Evolutionary conservation across 2,329 filamentous ascomycete species (phyloP).

Genomic region (Aspergillus brasiliensis): DNA sequence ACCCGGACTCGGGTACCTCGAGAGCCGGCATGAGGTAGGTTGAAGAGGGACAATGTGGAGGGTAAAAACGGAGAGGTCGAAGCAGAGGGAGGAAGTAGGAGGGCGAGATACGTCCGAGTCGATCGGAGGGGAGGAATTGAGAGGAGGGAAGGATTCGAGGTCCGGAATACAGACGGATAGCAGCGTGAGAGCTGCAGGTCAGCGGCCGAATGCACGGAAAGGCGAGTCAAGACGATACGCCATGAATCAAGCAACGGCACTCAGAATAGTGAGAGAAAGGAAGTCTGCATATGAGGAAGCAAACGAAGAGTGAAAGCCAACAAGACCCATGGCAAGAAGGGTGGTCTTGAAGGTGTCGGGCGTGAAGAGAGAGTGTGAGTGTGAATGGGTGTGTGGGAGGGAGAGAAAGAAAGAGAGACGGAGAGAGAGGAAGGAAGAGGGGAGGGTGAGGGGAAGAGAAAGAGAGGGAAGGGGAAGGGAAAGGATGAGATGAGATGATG

Average conservation of each 20-base stretch:
- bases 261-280: conserved; percentile 12
- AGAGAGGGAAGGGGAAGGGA: conserved; percentile 14
- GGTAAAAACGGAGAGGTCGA: conserved; percentile 5
- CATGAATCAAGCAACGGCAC: conserved; percentile 32
- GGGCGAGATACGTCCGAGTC: conserved; percentile 1
- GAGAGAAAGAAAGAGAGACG: conserved; percentile 19
- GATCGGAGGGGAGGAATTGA: conserved; percentile 17
- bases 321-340: conserved; percentile 25
- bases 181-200: conserved; percentile 43
- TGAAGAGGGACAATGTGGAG: conserved; percentile 8
- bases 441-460: conserved; percentile 25
- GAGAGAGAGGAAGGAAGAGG: conserved; percentile 26
- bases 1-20: conserved; percentile 41
- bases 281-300: conserved; percentile 22
- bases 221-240: conserved; percentile 33
- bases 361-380: conserved; percentile 1
- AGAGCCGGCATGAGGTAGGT: conserved; percentile 37
- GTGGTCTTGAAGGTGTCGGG: conserved; percentile 10
- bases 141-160: conserved; percentile 18
- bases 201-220: conserved; percentile 39
- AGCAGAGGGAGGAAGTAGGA: conserved; percentile 1
- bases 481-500: conserved; percentile 30
- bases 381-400: conserved; percentile 16
- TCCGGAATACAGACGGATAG: conserved; percentile 32
- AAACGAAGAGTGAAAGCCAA: conserved; percentile 17